Base-by-base conservation (phyloP, 2,329 filamentous ascomycete species). In the Colletotrichum musae region DNA sequence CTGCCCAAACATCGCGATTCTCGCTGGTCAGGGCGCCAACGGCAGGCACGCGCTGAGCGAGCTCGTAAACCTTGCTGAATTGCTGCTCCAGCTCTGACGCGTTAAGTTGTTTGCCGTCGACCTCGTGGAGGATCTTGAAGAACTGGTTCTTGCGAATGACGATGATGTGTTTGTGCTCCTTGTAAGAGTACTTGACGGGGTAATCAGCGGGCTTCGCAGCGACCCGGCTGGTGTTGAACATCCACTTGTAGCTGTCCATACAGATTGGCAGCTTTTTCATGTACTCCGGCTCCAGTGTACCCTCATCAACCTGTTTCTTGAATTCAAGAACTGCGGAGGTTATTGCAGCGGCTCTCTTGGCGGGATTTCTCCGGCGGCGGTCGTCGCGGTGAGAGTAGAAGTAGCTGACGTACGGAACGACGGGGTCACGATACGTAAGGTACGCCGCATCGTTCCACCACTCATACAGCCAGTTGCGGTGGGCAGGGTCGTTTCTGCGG, bases 381-480 rank as follows among this genome's bases (percentile, higher is more conserved):
- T 99, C 97, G 82, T 99, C 96, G 74, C 94, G 91, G 85, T 98
- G 95, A 64, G 95, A 98, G 86, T 99, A 99, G 85, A 99, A 99
- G 88, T 99, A 99, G 82, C 94, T 97, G 77, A 99, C 96, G 79
- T 98, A 99, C 71, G 96, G 96, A 18, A 98, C 93, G 54, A 99
- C 94, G 12, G 96, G 96, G 80, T 98, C 96, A 73, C 95, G 93
- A 85, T 98, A 98, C 73, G 84, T 88, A 73, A 99, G 90, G 83
- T 99, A 99, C 68, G 96, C 96, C 5, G 91, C 90, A 61, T 97
- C 90, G 80, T 99, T 98, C 96, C 96, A 99, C 96, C 96, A 99
- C 75, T 99, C 95, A 75, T 92, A 91, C 66, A 99, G 87, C 96
- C 96, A 99, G 84, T 98, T 99, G 84, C 93, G 94, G 79, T 88